phyloP scores from a whole-genome alignment of 148 eudicot genomes.

The Chenopodium album region DNA sequence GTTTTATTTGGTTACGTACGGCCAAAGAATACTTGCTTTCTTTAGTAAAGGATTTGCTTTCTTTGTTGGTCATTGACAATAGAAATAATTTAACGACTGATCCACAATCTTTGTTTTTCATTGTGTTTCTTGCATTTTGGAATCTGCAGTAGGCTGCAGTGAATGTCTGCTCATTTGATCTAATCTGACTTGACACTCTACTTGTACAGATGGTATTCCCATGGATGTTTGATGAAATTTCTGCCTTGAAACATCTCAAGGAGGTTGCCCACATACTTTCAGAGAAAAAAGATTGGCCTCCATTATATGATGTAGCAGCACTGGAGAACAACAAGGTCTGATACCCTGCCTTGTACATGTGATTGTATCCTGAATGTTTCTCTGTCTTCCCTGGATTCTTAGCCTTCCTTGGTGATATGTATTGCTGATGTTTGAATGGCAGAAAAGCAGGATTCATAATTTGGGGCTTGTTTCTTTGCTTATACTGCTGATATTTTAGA shows the following conservation, averaged over 20 bases:
- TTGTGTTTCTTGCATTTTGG: background rate
- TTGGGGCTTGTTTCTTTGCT: background rate
- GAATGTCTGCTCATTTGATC: background rate
- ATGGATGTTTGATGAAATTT: slow-evolving; percentile 90
- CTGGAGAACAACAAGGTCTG: slow-evolving; percentile 68
- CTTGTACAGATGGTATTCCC: slow-evolving; percentile 82
- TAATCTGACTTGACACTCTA: background rate
- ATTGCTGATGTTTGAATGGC: background rate
- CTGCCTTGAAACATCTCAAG: slow-evolving; percentile 64
- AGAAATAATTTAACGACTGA: background rate
- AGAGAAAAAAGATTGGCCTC: slow-evolving; percentile 86
- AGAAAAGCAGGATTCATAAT: background rate
- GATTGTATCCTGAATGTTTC: background rate
- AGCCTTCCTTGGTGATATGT: background rate
- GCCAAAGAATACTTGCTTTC: background rate
- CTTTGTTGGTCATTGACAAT: background rate
- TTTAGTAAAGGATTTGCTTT: background rate
- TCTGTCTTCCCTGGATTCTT: background rate
- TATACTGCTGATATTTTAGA: background rate
- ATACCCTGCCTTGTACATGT: background rate
- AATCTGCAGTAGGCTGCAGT: background rate
- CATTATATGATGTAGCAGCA: slow-evolving; percentile 52
- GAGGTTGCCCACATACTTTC: slow-evolving; percentile 72
- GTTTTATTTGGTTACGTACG: background rate
- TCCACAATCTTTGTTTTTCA: background rate